These are phyloP conservation scores for Lasiodiplodia hormozganensis DNA, from an alignment of 2,329 filamentous ascomycete genomes.

Conservation along the genomic window DNA sequence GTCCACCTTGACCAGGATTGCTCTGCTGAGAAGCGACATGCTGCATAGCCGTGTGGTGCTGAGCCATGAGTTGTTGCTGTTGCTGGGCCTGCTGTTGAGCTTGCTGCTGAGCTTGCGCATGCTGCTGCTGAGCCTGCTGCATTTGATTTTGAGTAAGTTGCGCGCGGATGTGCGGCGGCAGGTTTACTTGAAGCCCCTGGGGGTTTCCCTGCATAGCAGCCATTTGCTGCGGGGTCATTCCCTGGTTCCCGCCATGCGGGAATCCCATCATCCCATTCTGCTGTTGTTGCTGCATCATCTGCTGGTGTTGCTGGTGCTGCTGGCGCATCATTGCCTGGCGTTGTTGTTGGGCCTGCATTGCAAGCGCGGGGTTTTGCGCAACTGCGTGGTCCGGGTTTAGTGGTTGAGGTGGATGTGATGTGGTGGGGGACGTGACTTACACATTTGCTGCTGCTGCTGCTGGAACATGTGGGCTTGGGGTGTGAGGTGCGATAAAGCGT, in stretches of 20 bases:
- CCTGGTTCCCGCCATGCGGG: conserved; percentile 60
- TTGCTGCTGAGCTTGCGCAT: conserved; percentile 49
- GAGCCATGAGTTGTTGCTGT: conserved; percentile 48
- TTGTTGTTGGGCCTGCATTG: conserved; percentile 51
- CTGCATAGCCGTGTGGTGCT: conserved; percentile 53
- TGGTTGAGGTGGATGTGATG: background rate
- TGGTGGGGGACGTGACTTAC: conserved; percentile 7
- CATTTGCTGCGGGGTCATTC: conserved; percentile 61
- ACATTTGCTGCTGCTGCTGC: conserved; percentile 47
- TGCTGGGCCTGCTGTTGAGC: conserved; percentile 47
- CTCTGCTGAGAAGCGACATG: conserved; percentile 57
- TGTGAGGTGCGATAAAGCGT: conserved; percentile 75
- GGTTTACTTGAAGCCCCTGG: conserved; percentile 49
- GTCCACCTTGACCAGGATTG: conserved; percentile 54
- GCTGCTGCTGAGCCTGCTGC: conserved; percentile 53
- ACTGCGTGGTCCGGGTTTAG: background rate
- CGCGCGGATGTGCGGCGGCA: conserved; percentile 48
- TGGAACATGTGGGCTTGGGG: conserved; percentile 66
- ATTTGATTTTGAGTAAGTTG: conserved; percentile 41
- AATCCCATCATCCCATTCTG: conserved; percentile 63
- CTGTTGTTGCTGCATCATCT: conserved; percentile 61
- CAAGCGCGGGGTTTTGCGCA: conserved; percentile 44
- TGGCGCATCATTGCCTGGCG: conserved; percentile 56
- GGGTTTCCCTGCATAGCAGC: conserved; percentile 54
- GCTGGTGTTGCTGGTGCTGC: conserved; percentile 60